phyloP scores from a whole-genome alignment of 768 basidiomycete species.

The Termitomyces eurrhizus region DNA sequence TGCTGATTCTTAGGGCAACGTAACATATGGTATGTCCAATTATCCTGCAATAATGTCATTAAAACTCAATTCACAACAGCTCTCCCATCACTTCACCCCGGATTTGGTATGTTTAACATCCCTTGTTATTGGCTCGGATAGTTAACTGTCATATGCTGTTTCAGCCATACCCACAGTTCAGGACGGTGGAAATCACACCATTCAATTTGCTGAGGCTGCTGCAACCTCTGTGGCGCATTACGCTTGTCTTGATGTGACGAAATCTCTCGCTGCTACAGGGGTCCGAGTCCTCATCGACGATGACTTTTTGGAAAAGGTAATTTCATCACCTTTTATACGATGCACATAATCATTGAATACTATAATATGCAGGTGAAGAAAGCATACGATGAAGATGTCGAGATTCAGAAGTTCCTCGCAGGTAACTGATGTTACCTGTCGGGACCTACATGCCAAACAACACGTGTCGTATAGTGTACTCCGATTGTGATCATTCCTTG shows the following conservation, averaged over 20 bases:
- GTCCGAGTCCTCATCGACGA: slow-evolving; percentile 69
- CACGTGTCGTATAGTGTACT: not conserved
- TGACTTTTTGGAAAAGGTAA: slow-evolving; percentile 40
- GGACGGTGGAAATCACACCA: slow-evolving; percentile 78
- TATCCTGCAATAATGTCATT: not conserved
- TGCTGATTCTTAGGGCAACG: slow-evolving; percentile 52
- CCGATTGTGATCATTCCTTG: not conserved
- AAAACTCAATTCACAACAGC: slow-evolving; percentile 22
- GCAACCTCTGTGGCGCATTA: slow-evolving; percentile 57
- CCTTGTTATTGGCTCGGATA: not conserved
- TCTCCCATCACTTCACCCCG: slow-evolving; percentile 70
- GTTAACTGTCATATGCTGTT: not conserved
- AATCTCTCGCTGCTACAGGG: slow-evolving; percentile 68
- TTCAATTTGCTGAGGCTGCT: slow-evolving; percentile 61
- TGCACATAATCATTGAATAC: not conserved
- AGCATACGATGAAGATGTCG: slow-evolving; percentile 43
- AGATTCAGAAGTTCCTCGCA: slow-evolving; percentile 7
- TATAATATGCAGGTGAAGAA: slow-evolving; percentile 36
- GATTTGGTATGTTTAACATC: slow-evolving; percentile 48
- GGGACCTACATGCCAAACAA: not conserved
- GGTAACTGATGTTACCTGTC: not conserved
- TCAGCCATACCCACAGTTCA: slow-evolving; percentile 71
- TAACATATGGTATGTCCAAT: slow-evolving; percentile 61
- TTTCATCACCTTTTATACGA: not conserved
- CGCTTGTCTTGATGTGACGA: slow-evolving; percentile 63